Percentiles rank a stretch among this genome's conserved stretches.
Conservation (phyloP, 352 stramenopile genomes). For the Peronospora farinosa region DNA sequence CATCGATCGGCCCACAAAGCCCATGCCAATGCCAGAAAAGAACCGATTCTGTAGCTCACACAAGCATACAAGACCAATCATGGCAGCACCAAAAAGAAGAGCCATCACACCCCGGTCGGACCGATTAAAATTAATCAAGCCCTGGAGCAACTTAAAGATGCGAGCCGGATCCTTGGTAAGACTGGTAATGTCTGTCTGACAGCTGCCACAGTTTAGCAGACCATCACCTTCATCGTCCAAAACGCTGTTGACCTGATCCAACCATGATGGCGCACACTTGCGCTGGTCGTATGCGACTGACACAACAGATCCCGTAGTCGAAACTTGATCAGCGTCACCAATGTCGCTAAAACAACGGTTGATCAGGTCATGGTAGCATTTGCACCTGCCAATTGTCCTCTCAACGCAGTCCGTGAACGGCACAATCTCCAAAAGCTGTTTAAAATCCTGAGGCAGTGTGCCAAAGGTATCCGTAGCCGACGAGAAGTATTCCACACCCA, state of each 20-base stretch:
- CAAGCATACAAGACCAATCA: constrained; percentile 54
- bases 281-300: constrained; percentile 47
- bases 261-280: constrained; percentile 46
- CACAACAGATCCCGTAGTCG: constrained; percentile 21
- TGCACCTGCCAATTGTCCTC: constrained; percentile 34
- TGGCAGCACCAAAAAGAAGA: constrained; percentile 39
- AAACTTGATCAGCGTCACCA: constrained; percentile 39
- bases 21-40: constrained; percentile 66
- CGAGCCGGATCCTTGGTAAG: constrained; percentile 41
- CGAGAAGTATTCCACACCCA: constrained; percentile 47
- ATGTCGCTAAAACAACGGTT: constrained; percentile 38
- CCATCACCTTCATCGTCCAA: constrained; percentile 46
- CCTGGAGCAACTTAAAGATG: constrained; percentile 45
- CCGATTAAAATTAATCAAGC: constrained; percentile 42
- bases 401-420: constrained; percentile 36
- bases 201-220: constrained; percentile 65
- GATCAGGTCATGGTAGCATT: constrained; percentile 44
- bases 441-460: constrained; percentile 67
- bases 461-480: constrained; percentile 42
- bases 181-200: constrained; percentile 64
- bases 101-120: constrained; percentile 30
- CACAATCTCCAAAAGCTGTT: constrained; percentile 50
- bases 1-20: constrained; percentile 70
- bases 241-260: constrained; percentile 38
- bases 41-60: constrained; percentile 68